A percentile compares a stretch with the other conserved stretches of the same genome.
Conservation (phyloP, 148 eudicot genomes). For the Silene latifolia region DNA sequence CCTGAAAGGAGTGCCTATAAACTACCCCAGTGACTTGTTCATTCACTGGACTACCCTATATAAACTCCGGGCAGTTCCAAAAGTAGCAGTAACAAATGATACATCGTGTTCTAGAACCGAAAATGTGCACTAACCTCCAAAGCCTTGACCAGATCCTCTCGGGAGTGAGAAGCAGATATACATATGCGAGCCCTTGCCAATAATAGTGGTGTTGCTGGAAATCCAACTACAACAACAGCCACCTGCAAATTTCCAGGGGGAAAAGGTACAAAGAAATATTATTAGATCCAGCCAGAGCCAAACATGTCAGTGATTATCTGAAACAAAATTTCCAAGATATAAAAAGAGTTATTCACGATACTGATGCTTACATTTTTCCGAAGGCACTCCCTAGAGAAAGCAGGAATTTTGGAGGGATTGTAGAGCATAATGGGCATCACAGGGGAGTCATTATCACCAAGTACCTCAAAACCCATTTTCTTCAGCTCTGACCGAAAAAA, state of each 20-base stretch:
- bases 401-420: conserved; percentile 86
- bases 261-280: neutral
- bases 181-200: conserved; percentile 90
- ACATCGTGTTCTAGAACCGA: neutral
- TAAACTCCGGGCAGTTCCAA: neutral
- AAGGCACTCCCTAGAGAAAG: conserved; percentile 93
- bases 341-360: neutral
- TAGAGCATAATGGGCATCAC: conserved; percentile 91
- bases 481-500: conserved; percentile 84
- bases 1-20: too few species aligned
- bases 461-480: conserved; percentile 85
- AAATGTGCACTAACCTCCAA: conserved; percentile 50
- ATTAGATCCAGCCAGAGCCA: neutral
- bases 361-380: conserved; percentile 60
- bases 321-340: neutral
- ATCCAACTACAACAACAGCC: conserved; percentile 86
- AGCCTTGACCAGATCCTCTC: conserved; percentile 76
- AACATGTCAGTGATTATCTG: neutral
- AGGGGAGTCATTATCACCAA: conserved; percentile 85
- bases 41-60: too few species aligned
- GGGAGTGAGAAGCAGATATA: conserved; percentile 85
- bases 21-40: too few species aligned
- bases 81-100: neutral
- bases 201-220: conserved; percentile 91
- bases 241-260: conserved; percentile 36